These are phyloP conservation scores for Lentinula edodes DNA, from an alignment of 768 basidiomycete species.

Conservation along the genomic window DNA sequence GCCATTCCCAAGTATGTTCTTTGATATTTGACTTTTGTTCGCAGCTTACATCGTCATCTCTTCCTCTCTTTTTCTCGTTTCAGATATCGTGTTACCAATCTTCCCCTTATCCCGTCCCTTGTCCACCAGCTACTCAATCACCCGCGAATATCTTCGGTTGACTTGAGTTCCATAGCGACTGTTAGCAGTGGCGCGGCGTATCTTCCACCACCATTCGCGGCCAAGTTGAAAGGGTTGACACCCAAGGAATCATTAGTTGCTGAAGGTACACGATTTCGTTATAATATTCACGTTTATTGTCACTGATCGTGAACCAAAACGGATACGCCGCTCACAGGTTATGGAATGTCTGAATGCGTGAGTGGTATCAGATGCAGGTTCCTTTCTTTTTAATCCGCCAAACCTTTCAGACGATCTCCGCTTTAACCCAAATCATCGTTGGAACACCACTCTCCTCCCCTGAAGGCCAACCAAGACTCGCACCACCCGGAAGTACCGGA, in stretches of 20 bases:
- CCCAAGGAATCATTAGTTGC: constrained; percentile 25
- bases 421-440: constrained; percentile 35
- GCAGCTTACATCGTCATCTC: background rate
- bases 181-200: constrained; percentile 60
- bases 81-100: constrained; percentile 49
- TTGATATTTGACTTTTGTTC: too few species aligned
- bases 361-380: constrained; percentile 16
- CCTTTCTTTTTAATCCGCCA: background rate
- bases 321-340: constrained; percentile 33
- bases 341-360: constrained; percentile 69
- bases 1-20: constrained; percentile 49
- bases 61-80: background rate
- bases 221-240: constrained; percentile 32
- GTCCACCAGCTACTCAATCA: constrained; percentile 61
- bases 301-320: background rate
- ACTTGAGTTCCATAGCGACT: constrained; percentile 44
- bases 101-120: constrained; percentile 57
- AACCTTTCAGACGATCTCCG: constrained; percentile 46
- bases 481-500: constrained; percentile 39
- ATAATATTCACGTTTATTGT: background rate
- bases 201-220: constrained; percentile 50
- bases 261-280: constrained; percentile 36
- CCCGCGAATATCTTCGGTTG: constrained; percentile 39
- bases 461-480: background rate
- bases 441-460: constrained; percentile 38